Base-by-base conservation (phyloP, 306 rosid species). In the Arachis hypogaea region DNA sequence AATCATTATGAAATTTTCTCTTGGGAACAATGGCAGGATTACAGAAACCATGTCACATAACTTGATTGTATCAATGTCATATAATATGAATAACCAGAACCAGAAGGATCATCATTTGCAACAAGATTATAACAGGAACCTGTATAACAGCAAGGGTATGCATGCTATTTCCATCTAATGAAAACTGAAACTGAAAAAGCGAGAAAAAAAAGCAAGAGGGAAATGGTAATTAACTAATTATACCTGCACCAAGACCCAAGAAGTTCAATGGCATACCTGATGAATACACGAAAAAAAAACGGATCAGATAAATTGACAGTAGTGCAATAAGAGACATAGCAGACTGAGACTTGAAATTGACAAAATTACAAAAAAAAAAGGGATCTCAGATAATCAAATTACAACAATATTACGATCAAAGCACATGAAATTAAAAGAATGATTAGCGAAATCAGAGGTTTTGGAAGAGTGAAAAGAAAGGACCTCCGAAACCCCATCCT, bases 401-500 rank as follows among this genome's bases (percentile, higher is more conserved):
- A 2, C 40, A 40, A 46, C 11, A 43, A 46, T 46, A 46, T 46
- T 46, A 7, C 18, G 3, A 62, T 49, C 46, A 10, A 69, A 73
- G 51, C 14, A 36, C 10, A 57, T 18, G 62, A 61, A 52, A 36
- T 43, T 7, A 16, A 40, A 38, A 38, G 5, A 49, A 7, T 2
- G 69, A 1, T 10, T 5, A 57, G 47, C 11, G 55, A 61, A 63
- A 46, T 36, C 41, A 38, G 9, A 40, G 28, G 10, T 11, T 50
- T 51, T 7, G 63, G 8, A 41, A 51, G 7, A 66, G 38, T 51
- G 54, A 46, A 9, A 46, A 47, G 42, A 7, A 82, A 84, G 41
- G 2, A 91, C 97, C 99, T 88, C 99, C 99, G 84, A 94, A 94
- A 62, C 99, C 97, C 97, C 97, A 94, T 60, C 99, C 99, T 4